Base-by-base conservation (phyloP, 2,329 filamentous ascomycete genomes). In the Botrytis paeoniae region DNA sequence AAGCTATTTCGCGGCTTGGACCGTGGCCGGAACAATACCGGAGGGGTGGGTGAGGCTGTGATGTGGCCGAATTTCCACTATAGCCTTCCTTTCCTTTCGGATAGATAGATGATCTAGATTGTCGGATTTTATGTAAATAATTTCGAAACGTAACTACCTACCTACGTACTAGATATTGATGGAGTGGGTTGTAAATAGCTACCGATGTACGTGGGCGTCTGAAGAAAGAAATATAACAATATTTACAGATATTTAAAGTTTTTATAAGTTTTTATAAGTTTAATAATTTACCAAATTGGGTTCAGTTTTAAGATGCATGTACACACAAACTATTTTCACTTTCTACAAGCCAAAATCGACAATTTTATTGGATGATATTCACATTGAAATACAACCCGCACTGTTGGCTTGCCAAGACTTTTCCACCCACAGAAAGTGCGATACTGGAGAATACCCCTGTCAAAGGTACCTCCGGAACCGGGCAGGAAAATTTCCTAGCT, bases 391-490 rank as follows among this genome's bases (percentile, higher is more conserved):
- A 64, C n/a, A 54, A 54, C 25, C 43, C 64, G 32, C 63, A 59
- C 51, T 60, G 54, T 45, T 69, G 54, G 37, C 22, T 69, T 35
- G 66, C 66, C 51, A 69, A 60, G 66, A 35, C 14, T 37, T 43
- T 22, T 37, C 51, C 22, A 68, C 12, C 48, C 65, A 54, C 35
- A 29, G 25, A 18, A 54, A 29, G 48, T 29, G 48, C 65, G 48
- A 66, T 37, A 51, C 69, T 71, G 69, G 60, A 71, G 69, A 64
- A 71, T 25, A 71, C 45, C 69, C 69, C 25, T 71, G 69, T 71
- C 54, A 51, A 43, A 48, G 18, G 16, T n/a, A 64, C 57, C 69
- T 71, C 60, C 43, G 61, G 41, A 65, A 71, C 45, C 60, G 69
- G 59, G 43, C 43, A 48, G 69, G 37, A 71, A 71, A 71, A 45